Conservation (phyloP, 2,329 filamentous ascomycete genomes). For the Verticillium longisporum region DNA sequence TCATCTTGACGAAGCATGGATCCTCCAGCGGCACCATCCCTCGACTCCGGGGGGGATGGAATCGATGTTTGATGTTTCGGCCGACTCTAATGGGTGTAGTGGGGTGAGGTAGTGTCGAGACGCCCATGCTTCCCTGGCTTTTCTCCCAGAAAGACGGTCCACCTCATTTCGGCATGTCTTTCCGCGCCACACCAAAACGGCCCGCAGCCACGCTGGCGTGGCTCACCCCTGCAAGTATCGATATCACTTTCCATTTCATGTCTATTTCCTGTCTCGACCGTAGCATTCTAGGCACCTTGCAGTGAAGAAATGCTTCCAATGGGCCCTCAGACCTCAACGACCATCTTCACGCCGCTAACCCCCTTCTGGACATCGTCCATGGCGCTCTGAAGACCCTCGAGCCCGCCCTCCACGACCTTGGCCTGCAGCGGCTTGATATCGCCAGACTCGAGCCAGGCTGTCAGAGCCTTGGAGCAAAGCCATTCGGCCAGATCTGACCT, state of each 20-base stretch:
- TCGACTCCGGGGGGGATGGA: not conserved
- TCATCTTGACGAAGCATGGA: not conserved
- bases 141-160: not conserved
- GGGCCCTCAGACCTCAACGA: slow-evolving; percentile 11
- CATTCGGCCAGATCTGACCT: slow-evolving; percentile 1
- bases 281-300: not conserved
- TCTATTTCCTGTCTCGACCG: not conserved
- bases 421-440: slow-evolving; percentile 32
- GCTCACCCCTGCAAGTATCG: not conserved
- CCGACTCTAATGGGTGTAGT: not conserved
- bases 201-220: not conserved
- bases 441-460: slow-evolving; percentile 20
- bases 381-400: slow-evolving; percentile 30
- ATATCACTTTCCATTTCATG: not conserved
- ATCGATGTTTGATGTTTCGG: not conserved
- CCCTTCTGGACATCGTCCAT: slow-evolving; percentile 33
- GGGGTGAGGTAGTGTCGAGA: not conserved
- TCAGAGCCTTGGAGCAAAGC: slow-evolving; percentile 1
- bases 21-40: not conserved
- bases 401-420: slow-evolving; percentile 28
- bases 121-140: not conserved
- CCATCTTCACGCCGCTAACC: slow-evolving; percentile 35
- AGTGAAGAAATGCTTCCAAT: too few relatives aligned
- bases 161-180: not conserved
- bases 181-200: not conserved